Conservation (phyloP, 768 basidiomycete genomes). For the Mycena belliarum region DNA sequence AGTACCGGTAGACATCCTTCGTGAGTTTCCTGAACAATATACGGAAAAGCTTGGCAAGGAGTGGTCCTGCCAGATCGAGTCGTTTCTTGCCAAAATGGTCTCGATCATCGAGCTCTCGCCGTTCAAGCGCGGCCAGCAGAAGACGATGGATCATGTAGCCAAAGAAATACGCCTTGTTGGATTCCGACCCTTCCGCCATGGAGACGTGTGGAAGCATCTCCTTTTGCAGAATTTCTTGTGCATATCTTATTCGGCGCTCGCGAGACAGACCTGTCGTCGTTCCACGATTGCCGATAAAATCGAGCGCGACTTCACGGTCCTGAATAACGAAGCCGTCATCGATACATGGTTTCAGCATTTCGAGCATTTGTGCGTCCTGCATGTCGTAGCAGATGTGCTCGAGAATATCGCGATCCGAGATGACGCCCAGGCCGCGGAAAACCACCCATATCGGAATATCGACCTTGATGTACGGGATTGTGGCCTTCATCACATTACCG, state of each 20-base stretch:
- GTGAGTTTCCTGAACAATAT: slow-evolving; percentile 97
- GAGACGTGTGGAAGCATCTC: slow-evolving; percentile 98
- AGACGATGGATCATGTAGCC: slow-evolving; percentile 99
- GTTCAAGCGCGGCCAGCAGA: slow-evolving; percentile 88
- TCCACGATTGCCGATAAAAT: slow-evolving; percentile 98
- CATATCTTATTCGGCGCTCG: slow-evolving; percentile 92
- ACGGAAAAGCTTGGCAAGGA: slow-evolving; percentile 95
- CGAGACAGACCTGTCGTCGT: slow-evolving; percentile 90
- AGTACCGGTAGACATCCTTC: slow-evolving; percentile 93
- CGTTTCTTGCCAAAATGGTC: slow-evolving; percentile 99
- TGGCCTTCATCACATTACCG: slow-evolving; percentile 94
- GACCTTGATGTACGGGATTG: slow-evolving; percentile 96
- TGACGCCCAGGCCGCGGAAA: slow-evolving; percentile 95
- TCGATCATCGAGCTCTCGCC: slow-evolving; percentile 96
- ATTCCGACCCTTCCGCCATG: slow-evolving; percentile 93
- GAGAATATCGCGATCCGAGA: slow-evolving; percentile 95
- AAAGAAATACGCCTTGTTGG: slow-evolving; percentile 99
- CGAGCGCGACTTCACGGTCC: slow-evolving; percentile 93
- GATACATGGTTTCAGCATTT: slow-evolving; percentile 97
- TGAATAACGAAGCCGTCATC: slow-evolving; percentile 99
- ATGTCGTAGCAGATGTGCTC: slow-evolving; percentile 99
- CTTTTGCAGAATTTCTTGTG: slow-evolving; percentile 97
- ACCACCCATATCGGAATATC: slow-evolving; percentile 99
- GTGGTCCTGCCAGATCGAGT: slow-evolving; percentile 91
- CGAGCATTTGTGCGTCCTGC: slow-evolving; percentile 94